phyloP scores from a whole-genome alignment of 2,329 filamentous ascomycete species.

The Lecanicillium sp. region DNA sequence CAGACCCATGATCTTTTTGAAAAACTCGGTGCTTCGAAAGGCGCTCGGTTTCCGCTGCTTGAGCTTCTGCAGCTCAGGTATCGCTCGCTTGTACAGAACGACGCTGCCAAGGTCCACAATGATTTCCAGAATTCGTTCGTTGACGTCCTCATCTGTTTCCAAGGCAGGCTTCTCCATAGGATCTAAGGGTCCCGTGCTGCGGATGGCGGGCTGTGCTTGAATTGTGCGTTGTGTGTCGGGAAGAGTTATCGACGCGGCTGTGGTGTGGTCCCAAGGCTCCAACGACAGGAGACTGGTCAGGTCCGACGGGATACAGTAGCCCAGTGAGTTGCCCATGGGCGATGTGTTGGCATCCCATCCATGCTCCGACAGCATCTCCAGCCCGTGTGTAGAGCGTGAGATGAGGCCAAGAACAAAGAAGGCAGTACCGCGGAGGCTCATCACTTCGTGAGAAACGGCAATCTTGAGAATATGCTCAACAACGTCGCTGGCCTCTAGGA shows the following conservation, averaged over 20 bases:
- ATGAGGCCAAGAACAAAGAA: constrained; percentile 95
- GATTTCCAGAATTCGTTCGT: constrained; percentile 73
- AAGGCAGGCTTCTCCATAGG: constrained; percentile 33
- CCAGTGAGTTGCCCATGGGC: constrained; percentile 71
- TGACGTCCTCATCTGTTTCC: constrained; percentile 56
- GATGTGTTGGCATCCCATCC: constrained; percentile 93
- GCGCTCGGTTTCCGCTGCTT: constrained; percentile 66
- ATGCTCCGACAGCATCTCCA: constrained; percentile 81
- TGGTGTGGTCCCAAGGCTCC: constrained; percentile 48
- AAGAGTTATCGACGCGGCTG: constrained; percentile 37
- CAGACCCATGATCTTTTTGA: constrained; percentile 76
- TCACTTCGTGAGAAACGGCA: constrained; percentile 77
- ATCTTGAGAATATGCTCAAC: constrained; percentile 83
- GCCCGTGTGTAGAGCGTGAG: constrained; percentile 81
- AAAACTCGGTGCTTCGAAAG: constrained; percentile 71
- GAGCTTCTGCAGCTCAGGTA: constrained; percentile 72
- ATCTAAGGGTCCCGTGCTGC: constrained; percentile 34
- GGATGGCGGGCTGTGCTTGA: constrained; percentile 32
- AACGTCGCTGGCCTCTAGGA: constrained; percentile 83
- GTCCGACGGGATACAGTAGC: constrained; percentile 77
- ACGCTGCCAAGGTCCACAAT: constrained; percentile 89
- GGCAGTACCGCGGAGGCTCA: constrained; percentile 89
- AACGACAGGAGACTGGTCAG: constrained; percentile 74
- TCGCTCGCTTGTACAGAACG: constrained; percentile 81
- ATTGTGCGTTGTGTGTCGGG: constrained; percentile 47